Evolutionary conservation across 441 rosid genomes (phyloP).

Genomic region (Raphanus hybrid): DNA sequence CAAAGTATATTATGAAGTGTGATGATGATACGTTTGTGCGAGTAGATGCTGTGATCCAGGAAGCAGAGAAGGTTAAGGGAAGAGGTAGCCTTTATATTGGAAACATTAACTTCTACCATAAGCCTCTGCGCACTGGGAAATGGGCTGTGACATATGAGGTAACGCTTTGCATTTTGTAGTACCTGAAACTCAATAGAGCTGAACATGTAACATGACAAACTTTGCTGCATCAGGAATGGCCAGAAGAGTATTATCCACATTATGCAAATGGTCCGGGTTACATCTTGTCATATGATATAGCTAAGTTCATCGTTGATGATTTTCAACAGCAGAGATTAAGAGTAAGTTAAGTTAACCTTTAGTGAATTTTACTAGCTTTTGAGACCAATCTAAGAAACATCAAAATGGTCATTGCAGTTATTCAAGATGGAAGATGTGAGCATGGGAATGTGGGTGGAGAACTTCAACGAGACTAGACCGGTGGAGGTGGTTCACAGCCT

Average conservation of each 20-base stretch:
- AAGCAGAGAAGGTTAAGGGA: constrained; percentile 51
- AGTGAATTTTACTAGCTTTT: not conserved
- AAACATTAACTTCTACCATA: constrained; percentile 64
- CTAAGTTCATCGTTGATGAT: constrained; percentile 48
- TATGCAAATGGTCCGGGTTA: constrained; percentile 81
- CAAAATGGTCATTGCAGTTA: constrained; percentile 47
- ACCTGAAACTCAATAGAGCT: not conserved
- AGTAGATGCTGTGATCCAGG: constrained; percentile 61
- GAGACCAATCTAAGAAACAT: not conserved
- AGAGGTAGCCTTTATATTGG: constrained; percentile 61
- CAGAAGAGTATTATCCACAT: constrained; percentile 63
- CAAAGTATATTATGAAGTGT: constrained; percentile 58
- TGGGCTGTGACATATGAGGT: constrained; percentile 79
- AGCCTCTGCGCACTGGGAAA: constrained; percentile 64
- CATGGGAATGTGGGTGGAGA: constrained; percentile 80
- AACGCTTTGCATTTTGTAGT: constrained; percentile 5
- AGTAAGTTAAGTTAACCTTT: no score
- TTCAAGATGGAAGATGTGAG: constrained; percentile 83
- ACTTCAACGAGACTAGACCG: constrained; percentile 46
- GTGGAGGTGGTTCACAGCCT: constrained; percentile 59
- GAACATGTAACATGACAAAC: not conserved
- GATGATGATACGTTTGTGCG: constrained; percentile 80
- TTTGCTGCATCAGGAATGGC: constrained; percentile 56
- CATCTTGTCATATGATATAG: constrained; percentile 62
- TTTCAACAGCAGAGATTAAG: constrained; percentile 28